Evolutionary conservation across 2,329 filamentous ascomycete genomes (phyloP).

Genomic region (Pseudogymnoascus sp.): DNA sequence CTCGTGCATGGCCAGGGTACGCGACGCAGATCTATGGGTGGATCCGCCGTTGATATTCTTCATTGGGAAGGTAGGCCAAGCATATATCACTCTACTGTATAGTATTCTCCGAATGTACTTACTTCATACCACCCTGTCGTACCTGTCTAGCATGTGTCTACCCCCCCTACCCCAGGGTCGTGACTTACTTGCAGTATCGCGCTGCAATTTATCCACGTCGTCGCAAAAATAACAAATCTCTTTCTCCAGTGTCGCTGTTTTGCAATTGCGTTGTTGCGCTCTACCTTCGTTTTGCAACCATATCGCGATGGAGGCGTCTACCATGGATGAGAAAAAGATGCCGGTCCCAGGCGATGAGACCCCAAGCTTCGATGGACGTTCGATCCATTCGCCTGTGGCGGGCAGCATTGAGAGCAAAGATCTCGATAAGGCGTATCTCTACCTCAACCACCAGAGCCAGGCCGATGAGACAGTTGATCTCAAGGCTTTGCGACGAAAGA

Average conservation of each 20-base stretch:
- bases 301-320: not conserved
- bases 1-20: not conserved
- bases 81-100: not conserved
- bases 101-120: not conserved
- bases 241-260: not conserved
- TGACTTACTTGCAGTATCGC: not conserved
- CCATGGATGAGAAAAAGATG: not conserved
- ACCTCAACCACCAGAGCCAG: constrained; percentile 30
- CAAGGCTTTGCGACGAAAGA: constrained; percentile 43
- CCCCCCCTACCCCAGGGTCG: not conserved
- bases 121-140: not conserved
- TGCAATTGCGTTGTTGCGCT: not conserved
- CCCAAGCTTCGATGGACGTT: not conserved
- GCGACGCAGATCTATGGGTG: not conserved
- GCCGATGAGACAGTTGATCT: constrained; percentile 33
- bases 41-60: not conserved
- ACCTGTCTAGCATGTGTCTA: not conserved
- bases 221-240: not conserved
- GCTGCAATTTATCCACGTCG: not conserved
- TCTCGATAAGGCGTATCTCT: constrained; percentile 39
- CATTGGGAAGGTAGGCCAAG: not conserved
- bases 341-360: not conserved
- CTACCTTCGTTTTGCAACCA: not conserved
- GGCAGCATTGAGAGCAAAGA: constrained; percentile 12
- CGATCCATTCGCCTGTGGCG: not conserved